A percentile compares a stretch with the other conserved stretches of the same genome.
Evolutionary conservation across 345 rosid species (phyloP).

Genomic region (Pugionium dolabratum): DNA sequence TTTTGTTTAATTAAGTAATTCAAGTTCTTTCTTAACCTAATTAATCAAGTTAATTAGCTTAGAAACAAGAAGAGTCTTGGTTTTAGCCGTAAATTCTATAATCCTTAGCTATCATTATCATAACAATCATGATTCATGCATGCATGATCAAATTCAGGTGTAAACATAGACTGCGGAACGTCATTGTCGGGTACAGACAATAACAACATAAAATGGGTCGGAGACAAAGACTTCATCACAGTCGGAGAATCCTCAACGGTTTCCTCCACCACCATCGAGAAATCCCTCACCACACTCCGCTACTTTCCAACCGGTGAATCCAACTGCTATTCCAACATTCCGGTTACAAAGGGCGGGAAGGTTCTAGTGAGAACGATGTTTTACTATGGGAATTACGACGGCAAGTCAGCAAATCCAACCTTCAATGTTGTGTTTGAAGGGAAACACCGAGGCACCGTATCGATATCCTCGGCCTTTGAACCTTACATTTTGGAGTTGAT

Average conservation of each 20-base stretch:
- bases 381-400: conserved; percentile 38
- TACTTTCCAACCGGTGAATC: conserved; percentile 32
- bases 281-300: conserved; percentile 28
- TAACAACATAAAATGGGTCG: conserved; percentile 32
- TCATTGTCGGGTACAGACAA: conserved; percentile 15
- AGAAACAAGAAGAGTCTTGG: background rate
- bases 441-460: conserved; percentile 24
- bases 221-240: conserved; percentile 34
- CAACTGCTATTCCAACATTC: conserved; percentile 37
- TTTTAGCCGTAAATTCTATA: too few relatives aligned
- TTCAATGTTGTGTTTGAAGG: conserved; percentile 26
- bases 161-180: conserved; percentile 40
- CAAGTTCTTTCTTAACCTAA: background rate
- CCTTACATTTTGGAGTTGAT: conserved; percentile 16
- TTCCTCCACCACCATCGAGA: conserved; percentile 1
- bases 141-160: conserved; percentile 13
- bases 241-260: conserved; percentile 14
- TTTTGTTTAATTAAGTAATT: background rate
- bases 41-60: too few relatives aligned
- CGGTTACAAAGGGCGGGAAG: conserved; percentile 26
- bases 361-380: conserved; percentile 30
- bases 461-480: background rate
- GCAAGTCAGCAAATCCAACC: conserved; percentile 7
- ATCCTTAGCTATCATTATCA: background rate
- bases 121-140: background rate